A percentile compares a stretch with the other conserved stretches of the same genome.
Conservation (phyloP, 331 rosid species). For the Malus hybrid region DNA sequence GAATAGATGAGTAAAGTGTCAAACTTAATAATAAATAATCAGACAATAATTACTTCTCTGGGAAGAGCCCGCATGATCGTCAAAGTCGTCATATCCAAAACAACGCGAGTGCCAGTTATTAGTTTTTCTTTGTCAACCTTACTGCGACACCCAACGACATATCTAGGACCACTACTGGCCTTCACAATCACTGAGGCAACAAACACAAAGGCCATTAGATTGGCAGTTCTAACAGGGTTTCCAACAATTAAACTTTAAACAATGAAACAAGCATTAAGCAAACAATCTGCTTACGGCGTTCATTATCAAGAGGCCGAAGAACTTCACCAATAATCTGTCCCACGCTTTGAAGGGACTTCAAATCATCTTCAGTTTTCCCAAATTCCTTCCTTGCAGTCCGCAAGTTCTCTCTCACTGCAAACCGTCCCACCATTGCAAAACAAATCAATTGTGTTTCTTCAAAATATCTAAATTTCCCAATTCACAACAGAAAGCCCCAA, state of each 20-base stretch:
- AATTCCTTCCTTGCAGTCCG: slow-evolving; percentile 70
- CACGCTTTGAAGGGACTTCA: slow-evolving; percentile 94
- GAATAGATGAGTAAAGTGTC: too few relatives aligned
- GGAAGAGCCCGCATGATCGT: slow-evolving; percentile 97
- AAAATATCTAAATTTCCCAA: background rate
- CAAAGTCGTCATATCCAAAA: slow-evolving; percentile 90
- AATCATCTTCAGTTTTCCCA: slow-evolving; percentile 88
- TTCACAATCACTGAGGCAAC: slow-evolving; percentile 77
- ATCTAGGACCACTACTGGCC: slow-evolving; percentile 90
- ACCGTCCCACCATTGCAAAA: background rate
- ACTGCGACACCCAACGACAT: slow-evolving; percentile 93
- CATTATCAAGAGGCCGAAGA: slow-evolving; percentile 91
- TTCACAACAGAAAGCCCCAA: background rate
- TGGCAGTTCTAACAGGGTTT: background rate
- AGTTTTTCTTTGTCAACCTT: slow-evolving; percentile 89
- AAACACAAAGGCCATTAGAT: slow-evolving; percentile 2
- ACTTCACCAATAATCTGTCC: slow-evolving; percentile 97
- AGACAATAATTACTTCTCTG: slow-evolving; percentile 55
- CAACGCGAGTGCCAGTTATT: slow-evolving; percentile 84
- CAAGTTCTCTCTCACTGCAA: slow-evolving; percentile 74
- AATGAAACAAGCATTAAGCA: background rate
- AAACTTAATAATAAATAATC: background rate
- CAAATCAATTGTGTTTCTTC: background rate
- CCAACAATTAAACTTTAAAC: background rate
- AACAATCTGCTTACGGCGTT: slow-evolving; percentile 51